These are phyloP conservation scores for Backusella parvicylindrica DNA, from an alignment of 192 early-diverging fungal genomes.

Conservation along the genomic window DNA sequence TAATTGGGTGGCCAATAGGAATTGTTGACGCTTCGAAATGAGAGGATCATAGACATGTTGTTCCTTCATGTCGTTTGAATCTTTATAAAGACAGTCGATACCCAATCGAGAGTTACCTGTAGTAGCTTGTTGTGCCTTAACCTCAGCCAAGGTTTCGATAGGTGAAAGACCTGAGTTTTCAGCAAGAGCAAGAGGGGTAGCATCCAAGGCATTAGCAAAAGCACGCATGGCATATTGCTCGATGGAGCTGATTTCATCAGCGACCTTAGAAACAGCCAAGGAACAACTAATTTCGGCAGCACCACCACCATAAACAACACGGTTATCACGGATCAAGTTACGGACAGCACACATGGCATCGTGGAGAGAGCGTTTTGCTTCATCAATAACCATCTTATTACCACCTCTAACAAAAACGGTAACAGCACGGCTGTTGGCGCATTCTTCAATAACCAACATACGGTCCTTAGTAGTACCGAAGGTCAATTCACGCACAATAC, in stretches of 20 bases:
- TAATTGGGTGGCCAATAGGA: slow-evolving; percentile 11
- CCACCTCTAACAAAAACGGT: slow-evolving; percentile 86
- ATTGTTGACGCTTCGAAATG: slow-evolving; percentile 98
- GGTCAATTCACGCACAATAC: slow-evolving; percentile 89
- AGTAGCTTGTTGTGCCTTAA: slow-evolving; percentile 91
- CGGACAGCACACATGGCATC: slow-evolving; percentile 99
- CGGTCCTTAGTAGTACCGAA: slow-evolving; percentile 99
- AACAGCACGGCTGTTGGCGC: slow-evolving; percentile 70
- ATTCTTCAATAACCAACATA: slow-evolving; percentile 99
- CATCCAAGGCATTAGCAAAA: slow-evolving; percentile 96
- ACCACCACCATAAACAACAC: slow-evolving; percentile 98
- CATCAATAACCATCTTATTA: slow-evolving; percentile 99
- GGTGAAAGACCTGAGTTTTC: slow-evolving; percentile 97
- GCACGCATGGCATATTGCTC: slow-evolving; percentile 99
- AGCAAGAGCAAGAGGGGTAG: slow-evolving; percentile 69
- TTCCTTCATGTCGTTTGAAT: slow-evolving; percentile 94
- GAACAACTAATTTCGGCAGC: slow-evolving; percentile 96
- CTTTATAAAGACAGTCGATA: slow-evolving; percentile 93
- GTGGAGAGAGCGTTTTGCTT: slow-evolving; percentile 96
- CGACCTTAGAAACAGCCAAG: slow-evolving; percentile 90
- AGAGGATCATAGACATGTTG: slow-evolving; percentile 96
- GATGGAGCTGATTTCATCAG: slow-evolving; percentile 61
- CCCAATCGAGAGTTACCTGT: slow-evolving; percentile 86
- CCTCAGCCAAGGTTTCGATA: slow-evolving; percentile 93
- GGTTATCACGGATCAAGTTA: slow-evolving; percentile 94